phyloP scores from a whole-genome alignment of 441 rosid species.

The Erysimum pusillum region DNA sequence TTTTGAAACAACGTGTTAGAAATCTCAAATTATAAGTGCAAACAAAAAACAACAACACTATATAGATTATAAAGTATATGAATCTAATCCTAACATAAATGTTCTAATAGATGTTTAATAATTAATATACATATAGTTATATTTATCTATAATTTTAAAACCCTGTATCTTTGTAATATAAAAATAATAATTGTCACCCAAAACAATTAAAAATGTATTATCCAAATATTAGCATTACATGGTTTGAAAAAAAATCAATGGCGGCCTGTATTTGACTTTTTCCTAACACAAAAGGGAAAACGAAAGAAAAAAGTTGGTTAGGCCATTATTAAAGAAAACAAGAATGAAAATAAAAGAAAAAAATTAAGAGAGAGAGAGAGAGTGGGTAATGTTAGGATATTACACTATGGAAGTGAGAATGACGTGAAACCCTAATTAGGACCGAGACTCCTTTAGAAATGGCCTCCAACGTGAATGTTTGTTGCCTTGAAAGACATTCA shows the following conservation, averaged over 20 bases:
- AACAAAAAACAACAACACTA: too few species aligned
- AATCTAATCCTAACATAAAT: background rate
- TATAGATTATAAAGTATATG: background rate
- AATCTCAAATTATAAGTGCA: too few species aligned
- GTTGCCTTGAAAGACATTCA: slow-evolving; percentile 63
- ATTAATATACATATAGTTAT: background rate
- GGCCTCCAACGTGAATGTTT: slow-evolving; percentile 67
- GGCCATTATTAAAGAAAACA: slow-evolving; percentile 5
- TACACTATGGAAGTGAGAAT: slow-evolving; percentile 43
- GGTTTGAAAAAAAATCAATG: slow-evolving; percentile 11
- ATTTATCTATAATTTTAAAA: background rate
- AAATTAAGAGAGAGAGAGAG: background rate
- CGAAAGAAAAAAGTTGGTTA: slow-evolving; percentile 20
- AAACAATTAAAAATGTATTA: background rate
- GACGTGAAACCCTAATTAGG: slow-evolving; percentile 54
- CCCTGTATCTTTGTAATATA: background rate
- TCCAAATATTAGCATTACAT: background rate
- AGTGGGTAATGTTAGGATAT: slow-evolving; percentile 45
- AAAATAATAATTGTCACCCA: background rate
- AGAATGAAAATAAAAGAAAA: background rate
- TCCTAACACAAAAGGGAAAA: slow-evolving; percentile 16
- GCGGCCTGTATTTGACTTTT: slow-evolving; percentile 45
- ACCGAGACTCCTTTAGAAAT: slow-evolving; percentile 55
- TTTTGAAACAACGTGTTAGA: too few species aligned
- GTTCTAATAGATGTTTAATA: background rate